phyloP scores from a whole-genome alignment of 2,329 filamentous ascomycete genomes.

The Metarhizium anisopliae region DNA sequence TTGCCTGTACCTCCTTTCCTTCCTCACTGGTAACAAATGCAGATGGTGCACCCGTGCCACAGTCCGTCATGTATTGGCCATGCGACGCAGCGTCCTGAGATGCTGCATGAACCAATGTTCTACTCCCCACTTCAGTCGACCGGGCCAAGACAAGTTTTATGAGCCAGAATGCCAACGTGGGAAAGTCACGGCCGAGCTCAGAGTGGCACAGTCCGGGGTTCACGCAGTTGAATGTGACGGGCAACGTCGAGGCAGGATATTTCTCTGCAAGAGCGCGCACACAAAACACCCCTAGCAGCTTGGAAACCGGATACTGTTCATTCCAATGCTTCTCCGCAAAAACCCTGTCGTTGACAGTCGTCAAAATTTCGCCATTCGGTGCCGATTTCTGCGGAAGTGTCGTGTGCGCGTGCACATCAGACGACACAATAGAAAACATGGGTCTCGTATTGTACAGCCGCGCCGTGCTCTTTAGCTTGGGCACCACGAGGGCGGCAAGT shows the following conservation, averaged over 20 bases:
- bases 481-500: conserved; percentile 38
- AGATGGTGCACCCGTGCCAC: conserved; percentile 18
- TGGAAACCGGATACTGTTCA: conserved; percentile 19
- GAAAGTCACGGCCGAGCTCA: conserved; percentile 29
- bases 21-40: conserved; percentile 29
- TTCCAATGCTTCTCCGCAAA: conserved; percentile 4
- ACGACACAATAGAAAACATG: conserved; percentile 18
- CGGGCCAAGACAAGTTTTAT: conserved; percentile 29
- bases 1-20: conserved; percentile 25
- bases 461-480: conserved; percentile 36
- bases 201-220: conserved; percentile 46
- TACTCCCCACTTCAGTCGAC: conserved; percentile 36
- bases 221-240: conserved; percentile 39
- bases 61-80: conserved; percentile 35
- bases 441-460: conserved; percentile 12
- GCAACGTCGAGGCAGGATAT: background rate
- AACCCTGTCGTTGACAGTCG: conserved; percentile 15
- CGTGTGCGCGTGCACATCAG: conserved; percentile 17
- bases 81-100: conserved; percentile 30
- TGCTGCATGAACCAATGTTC: conserved; percentile 31
- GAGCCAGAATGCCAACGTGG: conserved; percentile 7
- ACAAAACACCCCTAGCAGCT: conserved; percentile 21
- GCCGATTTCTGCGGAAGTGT: conserved; percentile 15
- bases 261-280: conserved; percentile 14
- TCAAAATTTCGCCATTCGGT: background rate